Evolutionary conservation across 805 yeast genomes (phyloP).

Genomic region (Kodamaea nitidulidarum): DNA sequence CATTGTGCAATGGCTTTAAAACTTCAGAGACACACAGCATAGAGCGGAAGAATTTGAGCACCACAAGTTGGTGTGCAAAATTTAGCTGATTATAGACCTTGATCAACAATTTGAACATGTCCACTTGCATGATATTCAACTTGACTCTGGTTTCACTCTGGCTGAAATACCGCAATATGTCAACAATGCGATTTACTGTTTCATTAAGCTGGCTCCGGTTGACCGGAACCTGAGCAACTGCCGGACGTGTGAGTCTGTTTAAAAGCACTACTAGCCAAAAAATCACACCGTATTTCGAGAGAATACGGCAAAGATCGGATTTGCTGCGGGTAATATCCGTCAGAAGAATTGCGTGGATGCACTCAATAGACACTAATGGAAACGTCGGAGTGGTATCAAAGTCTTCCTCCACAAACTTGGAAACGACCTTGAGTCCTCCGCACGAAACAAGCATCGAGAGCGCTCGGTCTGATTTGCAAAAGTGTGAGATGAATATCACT

Average conservation of each 20-base stretch:
- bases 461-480: conserved; percentile 32
- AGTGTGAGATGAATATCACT: conserved; percentile 29
- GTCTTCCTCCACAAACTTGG: conserved; percentile 46
- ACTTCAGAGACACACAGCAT: conserved; percentile 36
- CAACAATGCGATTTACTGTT: conserved; percentile 29
- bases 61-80: conserved; percentile 27
- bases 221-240: conserved; percentile 7
- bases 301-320: conserved; percentile 39
- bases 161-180: conserved; percentile 40
- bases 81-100: conserved; percentile 29
- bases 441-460: conserved; percentile 40
- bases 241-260: conserved; percentile 24
- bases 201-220: conserved; percentile 2
- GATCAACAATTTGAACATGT: conserved; percentile 39
- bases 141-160: conserved; percentile 46
- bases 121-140: conserved; percentile 32
- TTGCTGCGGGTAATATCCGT: conserved; percentile 36
- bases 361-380: conserved; percentile 35
- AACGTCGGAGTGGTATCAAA: conserved; percentile 35
- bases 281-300: conserved; percentile 40
- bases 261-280: conserved; percentile 41
- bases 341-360: conserved; percentile 32
- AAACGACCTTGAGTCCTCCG: conserved; percentile 43
- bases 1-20: conserved; percentile 28
- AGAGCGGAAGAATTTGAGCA: conserved; percentile 45